Percentiles rank a stretch among this genome's conserved stretches.
These are phyloP conservation scores for Arctium lappa DNA, from an alignment of 129 eudicot genomes.

Conservation along the genomic window DNA sequence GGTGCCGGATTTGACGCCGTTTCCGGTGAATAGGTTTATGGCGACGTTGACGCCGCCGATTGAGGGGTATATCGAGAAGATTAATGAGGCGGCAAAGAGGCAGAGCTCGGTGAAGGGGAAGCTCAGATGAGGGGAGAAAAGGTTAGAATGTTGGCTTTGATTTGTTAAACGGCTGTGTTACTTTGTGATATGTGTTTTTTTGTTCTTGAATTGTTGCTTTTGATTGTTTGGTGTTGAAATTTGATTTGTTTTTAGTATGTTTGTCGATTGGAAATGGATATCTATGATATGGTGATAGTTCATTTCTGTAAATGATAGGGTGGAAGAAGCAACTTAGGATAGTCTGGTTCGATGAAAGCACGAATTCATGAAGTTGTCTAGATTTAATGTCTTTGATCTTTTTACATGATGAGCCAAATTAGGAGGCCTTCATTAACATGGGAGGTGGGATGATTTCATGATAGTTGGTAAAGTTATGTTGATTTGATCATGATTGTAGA, in stretches of 20 bases:
- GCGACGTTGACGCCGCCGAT: slow-evolving; percentile 89
- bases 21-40: slow-evolving; percentile 73
- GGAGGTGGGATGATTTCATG: too few species aligned
- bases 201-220: not conserved
- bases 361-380: not conserved
- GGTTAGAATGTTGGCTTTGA: slow-evolving; percentile 6
- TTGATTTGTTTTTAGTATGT: not conserved
- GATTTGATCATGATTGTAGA: too few species aligned
- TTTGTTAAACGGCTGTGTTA: not conserved
- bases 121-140: slow-evolving; percentile 56
- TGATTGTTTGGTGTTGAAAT: not conserved
- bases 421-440: not conserved
- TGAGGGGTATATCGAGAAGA: slow-evolving; percentile 77
- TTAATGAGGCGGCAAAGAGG: slow-evolving; percentile 58
- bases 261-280: not conserved
- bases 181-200: not conserved
- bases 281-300: not conserved
- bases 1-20: slow-evolving; percentile 74
- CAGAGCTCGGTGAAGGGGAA: slow-evolving; percentile 56
- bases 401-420: not conserved
- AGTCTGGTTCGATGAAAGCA: not conserved
- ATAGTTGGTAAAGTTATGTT: not conserved
- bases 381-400: not conserved
- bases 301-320: not conserved
- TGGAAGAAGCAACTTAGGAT: not conserved